Conservation (phyloP, 106 monocot species). For the Acanthochlamys bracteata region DNA sequence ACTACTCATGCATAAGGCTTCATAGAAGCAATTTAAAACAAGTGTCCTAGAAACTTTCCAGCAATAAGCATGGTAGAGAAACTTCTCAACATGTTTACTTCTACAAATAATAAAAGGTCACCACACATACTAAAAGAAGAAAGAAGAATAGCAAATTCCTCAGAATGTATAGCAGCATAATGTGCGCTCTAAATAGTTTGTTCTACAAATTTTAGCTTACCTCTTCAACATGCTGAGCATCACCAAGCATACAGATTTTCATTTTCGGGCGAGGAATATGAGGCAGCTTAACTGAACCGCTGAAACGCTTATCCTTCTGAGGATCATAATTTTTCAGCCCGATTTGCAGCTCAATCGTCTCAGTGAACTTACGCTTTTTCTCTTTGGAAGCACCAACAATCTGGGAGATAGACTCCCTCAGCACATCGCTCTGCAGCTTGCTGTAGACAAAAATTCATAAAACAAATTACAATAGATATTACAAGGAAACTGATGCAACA, state of each 20-base stretch:
- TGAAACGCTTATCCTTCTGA: constrained; percentile 64
- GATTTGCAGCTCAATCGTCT: constrained; percentile 54
- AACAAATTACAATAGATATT: too few relatives aligned
- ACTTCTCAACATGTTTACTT: too few relatives aligned
- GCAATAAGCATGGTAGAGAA: too few relatives aligned
- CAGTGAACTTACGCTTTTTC: constrained; percentile 36
- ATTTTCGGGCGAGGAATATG: constrained; percentile 61
- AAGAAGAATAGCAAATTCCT: too few relatives aligned
- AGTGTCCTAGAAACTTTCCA: too few relatives aligned
- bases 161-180: too few relatives aligned
- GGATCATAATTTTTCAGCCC: constrained; percentile 61
- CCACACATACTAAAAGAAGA: too few relatives aligned
- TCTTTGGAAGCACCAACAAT: constrained; percentile 15
- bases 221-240: constrained; percentile 64
- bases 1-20: too few relatives aligned
- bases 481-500: too few relatives aligned
- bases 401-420: constrained; percentile 38
- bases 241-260: constrained; percentile 72
- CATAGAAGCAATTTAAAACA: too few relatives aligned
- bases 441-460: constrained; percentile 9
- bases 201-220: constrained; percentile 10
- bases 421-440: constrained; percentile 49
- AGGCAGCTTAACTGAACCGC: constrained; percentile 59
- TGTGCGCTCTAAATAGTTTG: too few relatives aligned
- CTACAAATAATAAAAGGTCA: too few relatives aligned